Percentiles rank a stretch among this genome's conserved stretches.
These are phyloP conservation scores for Fusarium illudens DNA, from an alignment of 2,329 filamentous ascomycete genomes.

Conservation along the genomic window DNA sequence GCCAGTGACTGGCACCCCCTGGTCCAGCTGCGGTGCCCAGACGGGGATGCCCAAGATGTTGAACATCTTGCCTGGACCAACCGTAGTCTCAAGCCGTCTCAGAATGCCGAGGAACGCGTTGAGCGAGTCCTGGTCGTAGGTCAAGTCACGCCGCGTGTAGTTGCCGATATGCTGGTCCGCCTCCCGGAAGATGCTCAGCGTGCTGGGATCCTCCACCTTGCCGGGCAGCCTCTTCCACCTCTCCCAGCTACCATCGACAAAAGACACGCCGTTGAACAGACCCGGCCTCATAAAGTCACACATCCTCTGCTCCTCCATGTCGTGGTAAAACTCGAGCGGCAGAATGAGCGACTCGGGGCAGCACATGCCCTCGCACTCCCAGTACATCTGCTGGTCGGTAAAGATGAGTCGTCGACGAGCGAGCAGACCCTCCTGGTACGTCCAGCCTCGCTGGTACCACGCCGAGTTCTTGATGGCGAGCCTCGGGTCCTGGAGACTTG, in stretches of 20 bases:
- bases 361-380: conserved; percentile 51
- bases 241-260: conserved; percentile 49
- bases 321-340: conserved; percentile 46
- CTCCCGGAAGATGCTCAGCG: conserved; percentile 49
- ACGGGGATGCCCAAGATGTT: conserved; percentile 46
- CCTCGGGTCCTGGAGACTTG: conserved; percentile 45
- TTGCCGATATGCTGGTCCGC: conserved; percentile 46
- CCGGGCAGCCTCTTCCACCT: conserved; percentile 46
- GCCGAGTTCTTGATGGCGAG: conserved; percentile 43
- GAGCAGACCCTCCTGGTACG: conserved; percentile 51
- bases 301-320: conserved; percentile 47
- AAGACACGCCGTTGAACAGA: conserved; percentile 48
- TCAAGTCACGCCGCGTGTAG: conserved; percentile 44
- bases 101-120: conserved; percentile 46
- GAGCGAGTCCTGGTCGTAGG: conserved; percentile 46
- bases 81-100: conserved; percentile 44
- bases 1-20: conserved; percentile 13
- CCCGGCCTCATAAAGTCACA: conserved; percentile 48
- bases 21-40: conserved; percentile 40
- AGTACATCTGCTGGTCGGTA: conserved; percentile 52
- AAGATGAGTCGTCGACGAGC: conserved; percentile 50
- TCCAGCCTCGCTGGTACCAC: conserved; percentile 51
- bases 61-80: conserved; percentile 43
- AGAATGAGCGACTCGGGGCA: conserved; percentile 48
- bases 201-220: conserved; percentile 44